A percentile compares a stretch with the other conserved stretches of the same genome.
Conservation (phyloP, 2,329 filamentous ascomycete genomes). For the Periconia digitata region DNA sequence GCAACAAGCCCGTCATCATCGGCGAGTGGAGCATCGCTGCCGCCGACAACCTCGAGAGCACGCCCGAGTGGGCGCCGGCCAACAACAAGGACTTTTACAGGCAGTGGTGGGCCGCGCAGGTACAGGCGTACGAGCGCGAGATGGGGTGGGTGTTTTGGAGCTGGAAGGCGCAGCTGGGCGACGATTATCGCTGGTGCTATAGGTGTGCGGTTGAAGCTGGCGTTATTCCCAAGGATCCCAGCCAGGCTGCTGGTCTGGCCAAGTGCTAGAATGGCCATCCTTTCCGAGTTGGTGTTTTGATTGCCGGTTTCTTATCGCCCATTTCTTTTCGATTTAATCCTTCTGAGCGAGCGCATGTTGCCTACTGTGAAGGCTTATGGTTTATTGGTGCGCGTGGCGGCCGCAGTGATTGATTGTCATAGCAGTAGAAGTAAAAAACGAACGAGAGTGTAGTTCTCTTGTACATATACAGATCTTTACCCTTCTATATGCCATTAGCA, state of each 20-base stretch:
- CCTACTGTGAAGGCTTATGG: no score
- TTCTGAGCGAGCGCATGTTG: no score
- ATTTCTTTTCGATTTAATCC: no score
- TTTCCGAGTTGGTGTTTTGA: not conserved
- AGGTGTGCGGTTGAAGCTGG: slow-evolving; percentile 34
- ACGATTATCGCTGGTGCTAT: slow-evolving; percentile 56
- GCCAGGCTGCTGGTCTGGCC: slow-evolving; percentile 10
- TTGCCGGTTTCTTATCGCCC: no score
- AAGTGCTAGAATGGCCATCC: slow-evolving; percentile 8
- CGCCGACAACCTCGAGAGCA: slow-evolving; percentile 52
- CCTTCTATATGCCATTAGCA: no score
- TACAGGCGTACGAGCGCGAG: slow-evolving; percentile 56
- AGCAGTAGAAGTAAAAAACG: no score
- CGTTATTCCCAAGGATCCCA: slow-evolving; percentile 20
- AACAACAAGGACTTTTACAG: slow-evolving; percentile 54
- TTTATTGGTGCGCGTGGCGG: no score
- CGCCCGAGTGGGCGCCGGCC: slow-evolving; percentile 45
- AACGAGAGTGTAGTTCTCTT: no score
- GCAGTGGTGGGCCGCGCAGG: slow-evolving; percentile 60
- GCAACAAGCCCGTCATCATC: slow-evolving; percentile 51
- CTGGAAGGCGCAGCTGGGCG: slow-evolving; percentile 56
- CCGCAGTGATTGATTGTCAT: no score
- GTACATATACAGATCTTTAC: no score
- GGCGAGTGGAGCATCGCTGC: slow-evolving; percentile 62
- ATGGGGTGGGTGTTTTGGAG: slow-evolving; percentile 63